Conservation (phyloP, 108 stramenopile genomes). For the Discostella stelligeroides region DNA sequence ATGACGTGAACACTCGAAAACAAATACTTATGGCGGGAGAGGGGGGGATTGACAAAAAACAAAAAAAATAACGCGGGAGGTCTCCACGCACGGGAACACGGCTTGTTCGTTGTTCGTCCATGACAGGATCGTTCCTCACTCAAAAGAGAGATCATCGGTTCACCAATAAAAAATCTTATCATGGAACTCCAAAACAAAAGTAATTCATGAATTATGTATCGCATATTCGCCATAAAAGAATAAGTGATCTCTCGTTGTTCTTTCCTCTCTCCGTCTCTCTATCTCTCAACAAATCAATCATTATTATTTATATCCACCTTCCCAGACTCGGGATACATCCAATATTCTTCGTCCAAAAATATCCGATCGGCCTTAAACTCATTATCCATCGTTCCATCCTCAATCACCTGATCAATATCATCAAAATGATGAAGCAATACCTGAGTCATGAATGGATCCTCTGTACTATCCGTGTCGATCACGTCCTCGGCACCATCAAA, state of each 20-base stretch:
- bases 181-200: too few species aligned
- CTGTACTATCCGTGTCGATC: conserved; percentile 16
- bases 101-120: too few species aligned
- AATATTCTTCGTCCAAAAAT: conserved; percentile 49
- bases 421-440: conserved; percentile 52
- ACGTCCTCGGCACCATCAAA: conserved; percentile 38
- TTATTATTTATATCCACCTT: background rate
- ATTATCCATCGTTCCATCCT: conserved; percentile 34
- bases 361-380: conserved; percentile 46
- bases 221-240: too few species aligned
- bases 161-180: too few species aligned
- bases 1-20: background rate
- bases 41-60: background rate
- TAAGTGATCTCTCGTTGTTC: too few species aligned
- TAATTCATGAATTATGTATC: too few species aligned
- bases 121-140: too few species aligned
- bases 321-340: conserved; percentile 4
- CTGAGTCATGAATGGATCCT: conserved; percentile 39
- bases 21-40: background rate
- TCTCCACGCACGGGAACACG: too few species aligned
- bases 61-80: too few species aligned
- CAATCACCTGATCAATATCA: conserved; percentile 39
- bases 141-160: too few species aligned
- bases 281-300: background rate
- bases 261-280: background rate